Evolutionary conservation across 1,284 basidiomycete genomes (phyloP), one percentile per base, ranked within the genome.

Genomic region (Boletus sp.): DNA sequence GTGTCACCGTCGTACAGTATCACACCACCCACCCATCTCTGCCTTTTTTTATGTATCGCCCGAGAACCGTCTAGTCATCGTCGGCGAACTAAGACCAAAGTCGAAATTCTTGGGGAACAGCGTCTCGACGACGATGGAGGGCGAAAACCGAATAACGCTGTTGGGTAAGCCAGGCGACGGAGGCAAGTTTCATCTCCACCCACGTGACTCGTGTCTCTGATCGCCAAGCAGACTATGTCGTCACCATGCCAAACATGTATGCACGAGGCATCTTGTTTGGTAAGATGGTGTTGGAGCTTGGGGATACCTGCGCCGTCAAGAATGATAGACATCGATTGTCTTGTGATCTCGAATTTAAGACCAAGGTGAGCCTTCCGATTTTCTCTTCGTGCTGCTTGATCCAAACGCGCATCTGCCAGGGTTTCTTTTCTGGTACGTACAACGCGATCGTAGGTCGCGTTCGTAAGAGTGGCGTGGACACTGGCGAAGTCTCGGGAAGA

Each of bases 201-300:
- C 60, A 60, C 58, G 52, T 62, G 60, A 61, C 48, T 52, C 30
- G n/a, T 31, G 40, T 38, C 16, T 57, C 25, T 44, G 33, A 68
- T 54, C 51, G n/a, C 54, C 31, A 1, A 51, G 11, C 74, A 88
- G 91, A 93, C 67, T 95, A 95, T 75, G 83, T 91, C 61, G 87
- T 95, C 67, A 91, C 90, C 62, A 97, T 97, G 95, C 95, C 95
- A 37, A 97, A 97, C 79, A 97, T 97, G 92, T 98, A 97, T 74
- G 96, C 96, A 25, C 87, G 97, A 49, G 97, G 97, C 2, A 99
- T 99, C 69, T 78, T 98, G 49, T 98, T 98, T 74, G 97, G 97
- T 21, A 97, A 95, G 82, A 98, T 99, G 95, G 90, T 98, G 23
- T 82, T 98, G 54, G 97, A 99, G 79, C 83, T 99, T 19, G 97